Conservation (phyloP, 164 flowering plant species). For the Stephania yunnanensis region DNA sequence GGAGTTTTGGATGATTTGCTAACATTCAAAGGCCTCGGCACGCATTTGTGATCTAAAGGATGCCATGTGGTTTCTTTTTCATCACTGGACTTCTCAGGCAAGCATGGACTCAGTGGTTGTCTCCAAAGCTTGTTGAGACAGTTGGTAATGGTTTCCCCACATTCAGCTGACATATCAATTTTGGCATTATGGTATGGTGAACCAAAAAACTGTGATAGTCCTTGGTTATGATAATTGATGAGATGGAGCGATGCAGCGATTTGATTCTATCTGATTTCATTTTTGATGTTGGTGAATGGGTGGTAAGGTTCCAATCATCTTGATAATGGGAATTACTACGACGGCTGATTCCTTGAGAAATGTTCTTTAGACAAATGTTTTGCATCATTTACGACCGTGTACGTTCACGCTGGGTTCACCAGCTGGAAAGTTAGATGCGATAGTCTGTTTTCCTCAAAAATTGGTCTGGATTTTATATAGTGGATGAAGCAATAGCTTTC, state of each 20-base stretch:
- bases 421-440: conserved; percentile 71
- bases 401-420: conserved; percentile 71
- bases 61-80: conserved; percentile 83
- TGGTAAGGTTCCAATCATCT: conserved; percentile 64
- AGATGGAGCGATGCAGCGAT: conserved; percentile 72
- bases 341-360: conserved; percentile 61
- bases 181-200: conserved; percentile 83
- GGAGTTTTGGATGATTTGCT: conserved; percentile 83
- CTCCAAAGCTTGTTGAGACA: conserved; percentile 66
- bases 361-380: conserved; percentile 48
- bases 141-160: conserved; percentile 38
- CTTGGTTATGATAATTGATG: conserved; percentile 67
- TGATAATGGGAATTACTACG: conserved; percentile 79
- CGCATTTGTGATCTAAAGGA: conserved; percentile 56
- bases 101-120: conserved; percentile 76
- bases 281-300: conserved; percentile 81
- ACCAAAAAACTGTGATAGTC: conserved; percentile 39
- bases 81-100: conserved; percentile 55
- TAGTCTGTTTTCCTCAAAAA: conserved; percentile 60
- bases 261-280: conserved; percentile 72
- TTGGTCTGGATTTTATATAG: conserved; percentile 48
- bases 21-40: conserved; percentile 76
- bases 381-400: conserved; percentile 39
- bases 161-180: conserved; percentile 65
- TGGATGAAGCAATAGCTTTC: conserved; percentile 66